Evolutionary conservation across 208 protist genomes (phyloP), one percentile per base, ranked within the genome.

Genomic region (Tritrichomonas musculus): DNA sequence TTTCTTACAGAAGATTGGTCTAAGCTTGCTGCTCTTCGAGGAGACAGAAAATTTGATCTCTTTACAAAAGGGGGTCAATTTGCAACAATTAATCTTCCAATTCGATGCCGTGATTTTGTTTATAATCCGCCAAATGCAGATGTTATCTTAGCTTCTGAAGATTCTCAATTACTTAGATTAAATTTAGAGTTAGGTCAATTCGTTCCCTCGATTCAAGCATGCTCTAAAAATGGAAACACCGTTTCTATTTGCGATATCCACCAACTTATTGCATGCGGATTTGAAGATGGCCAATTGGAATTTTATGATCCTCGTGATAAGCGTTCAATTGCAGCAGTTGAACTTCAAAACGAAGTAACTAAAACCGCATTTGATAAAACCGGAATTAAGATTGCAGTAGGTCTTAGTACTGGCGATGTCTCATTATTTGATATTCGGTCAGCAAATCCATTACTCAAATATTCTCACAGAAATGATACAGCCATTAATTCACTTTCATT

Each of bases 141-240:
- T 17, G 8, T 88, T 53, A n/a, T 88, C 30, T 22, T 88, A 11
- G 13, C 77, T 57, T 88, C 77, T 39, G 77, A 88, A 88, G 77
- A 88, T 39, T 88, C 77, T 9, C 77, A 88, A 88, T 57, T 88
- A 60, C 44, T 88, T 14, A 25, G 77, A n/a, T 39, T 88, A 20
- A 88, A 88, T 88, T 27, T 88, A 22, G 77, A 88, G 27, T 39
- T 88, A 47, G 77, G 77, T 22, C 77, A 88, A 20, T 88, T 88
- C n/a, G 47, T 88, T 39, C 41, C 25, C 1, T 88, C 77, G 33
- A 47, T 88, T 36, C 77, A 25, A 1, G 27, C 47, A 39, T 44
- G 77, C 20, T 11, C 41, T 5, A 25, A 88, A 30, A 27, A 53
- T 88, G 77, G 41, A 53, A 88, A 88, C 47, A 41, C 14, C 11